Conservation (phyloP, 2,329 filamentous ascomycete species). For the Tothia fuscella region DNA sequence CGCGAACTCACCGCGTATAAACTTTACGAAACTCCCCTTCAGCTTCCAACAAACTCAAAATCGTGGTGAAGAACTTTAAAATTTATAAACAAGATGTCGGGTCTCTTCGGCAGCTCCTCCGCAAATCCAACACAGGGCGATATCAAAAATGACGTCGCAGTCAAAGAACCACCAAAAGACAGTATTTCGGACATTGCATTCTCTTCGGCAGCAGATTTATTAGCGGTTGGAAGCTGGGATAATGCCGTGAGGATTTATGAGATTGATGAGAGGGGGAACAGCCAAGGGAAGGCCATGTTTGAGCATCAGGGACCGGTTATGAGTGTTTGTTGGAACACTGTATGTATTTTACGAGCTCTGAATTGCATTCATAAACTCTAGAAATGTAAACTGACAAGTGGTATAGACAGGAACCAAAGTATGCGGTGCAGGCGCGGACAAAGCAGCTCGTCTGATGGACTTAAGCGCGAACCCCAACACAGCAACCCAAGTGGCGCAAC, state of each 20-base stretch:
- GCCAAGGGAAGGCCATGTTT: slow-evolving; percentile 73
- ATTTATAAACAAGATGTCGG: slow-evolving; percentile 44
- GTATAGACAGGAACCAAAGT: slow-evolving; percentile 81
- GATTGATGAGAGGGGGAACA: slow-evolving; percentile 64
- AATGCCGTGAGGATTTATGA: slow-evolving; percentile 97
- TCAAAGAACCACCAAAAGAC: slow-evolving; percentile 72
- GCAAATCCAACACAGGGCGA: slow-evolving; percentile 66
- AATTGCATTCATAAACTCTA: slow-evolving; percentile 6
- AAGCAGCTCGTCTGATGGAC: slow-evolving; percentile 80
- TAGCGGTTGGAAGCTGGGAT: slow-evolving; percentile 92
- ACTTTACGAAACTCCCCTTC: too few species aligned
- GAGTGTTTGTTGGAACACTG: slow-evolving; percentile 77
- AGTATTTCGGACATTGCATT: slow-evolving; percentile 82
- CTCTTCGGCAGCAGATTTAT: slow-evolving; percentile 62
- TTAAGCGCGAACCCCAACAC: slow-evolving; percentile 33
- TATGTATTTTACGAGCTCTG: slow-evolving; percentile 32
- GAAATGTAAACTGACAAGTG: slow-evolving; percentile 5
- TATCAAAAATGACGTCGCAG: slow-evolving; percentile 73
- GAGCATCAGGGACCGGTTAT: slow-evolving; percentile 79
- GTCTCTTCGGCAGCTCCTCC: slow-evolving; percentile 42
- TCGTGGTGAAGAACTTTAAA: too few species aligned
- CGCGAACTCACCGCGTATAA: too few species aligned
- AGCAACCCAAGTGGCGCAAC: slow-evolving; percentile 60
- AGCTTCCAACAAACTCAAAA: too few species aligned
- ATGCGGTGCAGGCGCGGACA: slow-evolving; percentile 79